Base-by-base conservation (phyloP, 805 yeast species). In the Barnettozyma pratensis region DNA sequence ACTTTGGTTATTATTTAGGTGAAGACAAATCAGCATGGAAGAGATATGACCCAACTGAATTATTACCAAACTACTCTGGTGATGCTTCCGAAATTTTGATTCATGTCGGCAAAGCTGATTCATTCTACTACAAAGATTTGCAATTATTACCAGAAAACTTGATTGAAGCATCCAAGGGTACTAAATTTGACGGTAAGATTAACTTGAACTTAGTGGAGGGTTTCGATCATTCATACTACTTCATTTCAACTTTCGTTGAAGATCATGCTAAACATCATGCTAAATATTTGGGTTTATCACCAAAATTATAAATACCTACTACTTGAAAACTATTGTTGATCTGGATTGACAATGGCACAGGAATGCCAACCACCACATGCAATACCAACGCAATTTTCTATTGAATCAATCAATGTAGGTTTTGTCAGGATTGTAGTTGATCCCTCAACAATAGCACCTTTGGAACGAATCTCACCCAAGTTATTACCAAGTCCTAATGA, bases 261-360 rank as follows among this genome's bases (percentile, higher is more conserved):
- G 87, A 81, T 35, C 98, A 94, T 65, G 87, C 96, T 36, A 80
- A 77, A 51, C 92, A 84, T 65, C 97, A 94, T 60, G 95, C 96
- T 8, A 83, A 85, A 65, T 74, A 79, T 50, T 54, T 72, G 45
- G 75, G 74, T 19, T 56, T 72, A 28, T 14, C 56, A 52, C 47
- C 55, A 19, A 50, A 48, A 35, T 48, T 46, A 28, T 50, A 31
- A 44, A n/a, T n/a, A 6, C 35, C 19, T 19, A 19, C 19, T 19
- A 3, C 19, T 19, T 19, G 19, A 19, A 19, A 19, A 19, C 19
- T 19, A 19, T 19, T 19, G 19, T 26, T 25, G 4, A 59, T 29
- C 41, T 41, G 35, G n/a, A 32, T 58, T 57, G 12, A 79, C 68
- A 45, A 86, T 68, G 1, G 89, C 90, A 40, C 83, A 80, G 6